Conservation (phyloP, 164 flowering plant species). For the Akebia trifoliata region DNA sequence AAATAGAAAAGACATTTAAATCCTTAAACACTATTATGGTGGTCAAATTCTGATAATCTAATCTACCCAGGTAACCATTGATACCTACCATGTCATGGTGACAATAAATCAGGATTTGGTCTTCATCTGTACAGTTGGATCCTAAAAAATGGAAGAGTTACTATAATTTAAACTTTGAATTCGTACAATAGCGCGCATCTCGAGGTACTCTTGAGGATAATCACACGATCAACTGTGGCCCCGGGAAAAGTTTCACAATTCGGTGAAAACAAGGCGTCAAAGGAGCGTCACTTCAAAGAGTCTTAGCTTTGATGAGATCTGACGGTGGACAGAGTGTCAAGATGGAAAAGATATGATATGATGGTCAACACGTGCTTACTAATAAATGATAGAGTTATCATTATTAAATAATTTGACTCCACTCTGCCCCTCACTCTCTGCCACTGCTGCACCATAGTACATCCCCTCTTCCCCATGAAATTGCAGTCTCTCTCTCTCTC, state of each 20-base stretch:
- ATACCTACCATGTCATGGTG: too few species aligned
- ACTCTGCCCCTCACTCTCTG: background rate
- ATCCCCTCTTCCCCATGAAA: background rate
- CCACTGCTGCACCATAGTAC: conserved; percentile 8
- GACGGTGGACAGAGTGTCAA: conserved; percentile 13
- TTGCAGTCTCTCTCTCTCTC: background rate
- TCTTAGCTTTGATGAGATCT: conserved; percentile 18
- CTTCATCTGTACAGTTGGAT: too few species aligned
- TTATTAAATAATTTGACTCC: conserved; percentile 50
- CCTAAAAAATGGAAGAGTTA: too few species aligned
- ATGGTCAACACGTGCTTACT: conserved; percentile 29
- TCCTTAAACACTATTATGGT: too few species aligned
- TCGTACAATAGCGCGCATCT: conserved; percentile 22
- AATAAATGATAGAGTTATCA: conserved; percentile 46
- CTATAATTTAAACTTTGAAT: too few species aligned
- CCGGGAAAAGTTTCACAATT: background rate
- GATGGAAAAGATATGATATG: conserved; percentile 11
- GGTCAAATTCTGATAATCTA: too few species aligned
- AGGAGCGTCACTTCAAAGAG: conserved; percentile 19
- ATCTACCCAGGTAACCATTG: too few species aligned
- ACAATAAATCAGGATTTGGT: too few species aligned
- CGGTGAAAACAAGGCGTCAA: conserved; percentile 33
- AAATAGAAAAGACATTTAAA: too few species aligned
- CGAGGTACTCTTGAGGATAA: conserved; percentile 26
- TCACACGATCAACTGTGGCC: too few species aligned